A percentile compares a stretch with the other conserved stretches of the same genome.
phyloP scores from a whole-genome alignment of 2,329 filamentous ascomycete genomes.

The Colletotrichum tanaceti region DNA sequence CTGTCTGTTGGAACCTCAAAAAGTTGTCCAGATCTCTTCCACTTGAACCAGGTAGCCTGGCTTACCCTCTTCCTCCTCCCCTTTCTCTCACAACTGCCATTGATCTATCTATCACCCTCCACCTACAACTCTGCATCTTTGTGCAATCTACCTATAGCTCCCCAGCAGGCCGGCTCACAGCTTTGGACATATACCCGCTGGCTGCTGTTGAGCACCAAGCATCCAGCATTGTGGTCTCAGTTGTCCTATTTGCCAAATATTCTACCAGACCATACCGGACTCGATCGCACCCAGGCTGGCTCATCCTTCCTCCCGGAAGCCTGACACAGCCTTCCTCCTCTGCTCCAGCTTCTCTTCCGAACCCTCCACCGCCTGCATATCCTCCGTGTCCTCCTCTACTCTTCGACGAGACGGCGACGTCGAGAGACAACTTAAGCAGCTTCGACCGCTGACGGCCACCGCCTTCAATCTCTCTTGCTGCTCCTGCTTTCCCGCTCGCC shows the following conservation, averaged over 20 bases:
- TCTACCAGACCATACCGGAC: constrained; percentile 4
- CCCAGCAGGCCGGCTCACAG: constrained; percentile 15
- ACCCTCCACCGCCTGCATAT: neutral
- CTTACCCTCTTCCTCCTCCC: constrained; percentile 19
- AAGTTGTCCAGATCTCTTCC: constrained; percentile 39
- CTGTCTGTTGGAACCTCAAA: constrained; percentile 38
- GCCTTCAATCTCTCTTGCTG: constrained; percentile 9
- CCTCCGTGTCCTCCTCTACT: neutral
- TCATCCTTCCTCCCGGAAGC: constrained; percentile 15
- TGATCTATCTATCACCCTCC: constrained; percentile 24
- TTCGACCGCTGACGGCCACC: constrained; percentile 15
- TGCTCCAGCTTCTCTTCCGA: neutral
- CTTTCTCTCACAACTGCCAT: constrained; percentile 15
- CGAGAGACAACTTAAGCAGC: neutral
- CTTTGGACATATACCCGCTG: constrained; percentile 32
- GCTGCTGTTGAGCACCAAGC: constrained; percentile 2
- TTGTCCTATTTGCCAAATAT: constrained; percentile 11
- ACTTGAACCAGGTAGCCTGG: constrained; percentile 15
- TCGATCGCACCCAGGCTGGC: constrained; percentile 8
- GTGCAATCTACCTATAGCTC: constrained; percentile 22
- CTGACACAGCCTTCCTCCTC: neutral
- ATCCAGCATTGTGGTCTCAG: constrained; percentile 10
- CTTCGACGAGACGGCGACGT: constrained; percentile 14
- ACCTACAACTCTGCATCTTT: constrained; percentile 29
- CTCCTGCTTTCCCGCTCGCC: constrained; percentile 26